phyloP scores from a whole-genome alignment of 805 yeast genomes.

The Starmerella apicola region DNA sequence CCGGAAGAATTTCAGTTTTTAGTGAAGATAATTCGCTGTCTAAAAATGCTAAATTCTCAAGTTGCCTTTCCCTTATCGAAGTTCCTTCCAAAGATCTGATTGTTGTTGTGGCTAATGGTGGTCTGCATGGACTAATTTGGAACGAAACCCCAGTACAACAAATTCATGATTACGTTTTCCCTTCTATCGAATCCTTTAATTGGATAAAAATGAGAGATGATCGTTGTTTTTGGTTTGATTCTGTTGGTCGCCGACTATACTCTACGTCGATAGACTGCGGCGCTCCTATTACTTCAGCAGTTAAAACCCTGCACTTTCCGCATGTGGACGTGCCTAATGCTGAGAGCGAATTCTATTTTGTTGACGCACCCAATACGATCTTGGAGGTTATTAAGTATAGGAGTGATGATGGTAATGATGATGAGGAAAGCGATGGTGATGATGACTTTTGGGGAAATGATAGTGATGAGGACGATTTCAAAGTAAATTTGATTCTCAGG shows the following conservation, averaged over 20 bases:
- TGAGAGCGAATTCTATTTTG: background rate
- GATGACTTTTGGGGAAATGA: background rate
- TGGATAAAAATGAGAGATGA: background rate
- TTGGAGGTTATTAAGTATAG: constrained; percentile 1
- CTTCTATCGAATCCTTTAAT: background rate
- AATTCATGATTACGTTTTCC: background rate
- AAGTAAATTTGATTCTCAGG: background rate
- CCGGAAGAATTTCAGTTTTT: background rate
- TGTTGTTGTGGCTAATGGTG: background rate
- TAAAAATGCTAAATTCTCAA: background rate
- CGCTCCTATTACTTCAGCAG: background rate
- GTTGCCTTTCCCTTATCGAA: background rate
- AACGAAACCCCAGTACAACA: background rate
- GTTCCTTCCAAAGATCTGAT: background rate
- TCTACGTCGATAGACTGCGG: too few species aligned
- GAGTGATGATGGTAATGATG: background rate
- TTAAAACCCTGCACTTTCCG: background rate
- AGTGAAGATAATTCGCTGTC: background rate
- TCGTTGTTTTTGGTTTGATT: background rate
- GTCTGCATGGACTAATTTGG: background rate
- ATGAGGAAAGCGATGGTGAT: background rate
- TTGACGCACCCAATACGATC: background rate
- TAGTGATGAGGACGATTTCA: constrained; percentile 2
- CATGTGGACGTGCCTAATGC: background rate
- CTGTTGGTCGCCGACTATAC: background rate